Evolutionary conservation across 768 basidiomycete genomes (phyloP), one percentile per base, ranked within the genome.

Genomic region (Boletus sp.): DNA sequence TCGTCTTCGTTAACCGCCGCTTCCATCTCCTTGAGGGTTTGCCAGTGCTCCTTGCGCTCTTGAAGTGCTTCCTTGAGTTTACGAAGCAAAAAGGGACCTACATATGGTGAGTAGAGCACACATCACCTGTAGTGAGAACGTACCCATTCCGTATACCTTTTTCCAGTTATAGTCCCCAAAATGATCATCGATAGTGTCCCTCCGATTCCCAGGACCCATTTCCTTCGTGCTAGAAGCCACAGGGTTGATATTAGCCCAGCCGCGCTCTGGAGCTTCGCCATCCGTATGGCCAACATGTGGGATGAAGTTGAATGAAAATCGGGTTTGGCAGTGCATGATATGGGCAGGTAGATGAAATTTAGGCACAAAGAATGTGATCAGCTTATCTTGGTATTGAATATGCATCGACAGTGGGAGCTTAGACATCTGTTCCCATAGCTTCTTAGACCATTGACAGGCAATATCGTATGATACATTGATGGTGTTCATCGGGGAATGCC

Each of bases 221-320:
- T 76, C 75, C 12, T 66, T 59, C 42, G 70, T 73, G 55, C 74
- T 75, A 0, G 66, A 51, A 1, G 71, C 71, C 0, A 68, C 58
- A 0, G 65, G 57, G 55, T 77, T 76, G 18, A 68, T 67, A 33
- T 66, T 58, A 0, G 74, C 58, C 79, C 78, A 80, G 0, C 57
- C 60, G 0, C 62, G 56, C 42, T 81, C 77, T 0, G 77, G 64
- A 0, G 64, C 73, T 50, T 79, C 73, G 0, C 76, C 51, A 4
- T 57, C 56, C 1, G 51, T 57, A 0, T 14, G 12, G 0, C 56
- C 56, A 2, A 57, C 46, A 0, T 46, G 32, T 2, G 17, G 45
- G 5, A 37, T 14, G 33, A 49, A 20, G 24, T 37, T 49, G 20
- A 49, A 37, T 0, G 17, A 49, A 6, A 36, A 49, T 36, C 11